Evolutionary conservation across 2,329 filamentous ascomycete genomes (phyloP), one percentile per base, ranked within the genome.

Genomic region (Alternaria triticimaculans): DNA sequence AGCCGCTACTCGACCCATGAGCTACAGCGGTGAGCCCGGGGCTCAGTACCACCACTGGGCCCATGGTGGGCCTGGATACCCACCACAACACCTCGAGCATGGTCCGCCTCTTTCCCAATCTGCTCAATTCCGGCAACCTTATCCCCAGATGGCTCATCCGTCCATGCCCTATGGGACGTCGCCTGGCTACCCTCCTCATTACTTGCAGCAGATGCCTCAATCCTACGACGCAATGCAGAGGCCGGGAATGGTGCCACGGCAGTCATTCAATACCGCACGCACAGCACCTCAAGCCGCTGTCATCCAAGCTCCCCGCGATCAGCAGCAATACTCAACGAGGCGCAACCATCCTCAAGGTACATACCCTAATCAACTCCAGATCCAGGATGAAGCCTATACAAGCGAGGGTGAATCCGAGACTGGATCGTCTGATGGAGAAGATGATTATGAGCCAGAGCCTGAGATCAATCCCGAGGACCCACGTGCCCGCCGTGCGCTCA

Each of bases 91-190:
- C 30, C 70, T 71, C 10, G 73, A 76, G 11, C 72, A 64, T 55
- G 77, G 77, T 14, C 78, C 78, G 26, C 78, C 78, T 8, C 77
- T 60, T 6, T 68, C 78, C 5, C 64, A 70, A 60, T 78, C 76
- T 33, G 76, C 75, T 6, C 73, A 72, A 15, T 72, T 71, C 54
- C 72, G 55, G 18, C 54, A 67, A 48, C 14, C 41, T 61, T 58
- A 70, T 64, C 43, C 70, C 26, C 26, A 28, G 2, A 28, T 28
- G 53, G 14, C 65, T 28, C 26, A 28, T 28, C 26, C 26, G 11
- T 28, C 26, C 26, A 28, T 28, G 26, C 26, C 26, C 26, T 28
- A 28, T 28, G 26, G 26, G 26, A 28, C 26, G 26, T 28, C 26
- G 26, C 11, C 26, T 11, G 26, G 26, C 26, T 28, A 28, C 26